phyloP scores from a whole-genome alignment of 2,329 filamentous ascomycete species.

The Colletotrichum sojae region DNA sequence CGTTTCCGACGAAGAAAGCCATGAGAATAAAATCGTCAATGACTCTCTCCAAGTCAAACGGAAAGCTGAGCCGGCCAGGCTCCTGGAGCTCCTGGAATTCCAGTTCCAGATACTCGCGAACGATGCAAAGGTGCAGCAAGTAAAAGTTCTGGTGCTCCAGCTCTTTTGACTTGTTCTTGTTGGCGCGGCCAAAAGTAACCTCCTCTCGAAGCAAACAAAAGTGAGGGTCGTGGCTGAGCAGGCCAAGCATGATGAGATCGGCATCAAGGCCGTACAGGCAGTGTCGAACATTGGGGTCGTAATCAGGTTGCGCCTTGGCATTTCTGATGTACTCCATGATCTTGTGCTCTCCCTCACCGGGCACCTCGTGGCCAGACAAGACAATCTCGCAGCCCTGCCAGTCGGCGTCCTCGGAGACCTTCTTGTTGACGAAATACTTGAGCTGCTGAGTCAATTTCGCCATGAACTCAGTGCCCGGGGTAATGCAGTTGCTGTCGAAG shows the following conservation, averaged over 20 bases:
- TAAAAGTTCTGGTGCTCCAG: slow-evolving; percentile 99
- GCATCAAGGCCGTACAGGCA: slow-evolving; percentile 98
- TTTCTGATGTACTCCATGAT: slow-evolving; percentile 99
- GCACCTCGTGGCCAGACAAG: slow-evolving; percentile 96
- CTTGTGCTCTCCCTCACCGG: slow-evolving; percentile 98
- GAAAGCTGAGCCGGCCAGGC: slow-evolving; percentile 78
- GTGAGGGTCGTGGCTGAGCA: slow-evolving; percentile 97
- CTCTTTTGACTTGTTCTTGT: slow-evolving; percentile 92
- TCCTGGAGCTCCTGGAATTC: slow-evolving; percentile 95
- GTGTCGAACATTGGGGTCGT: slow-evolving; percentile 93
- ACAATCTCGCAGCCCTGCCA: slow-evolving; percentile 98
- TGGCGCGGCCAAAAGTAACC: slow-evolving; percentile 94
- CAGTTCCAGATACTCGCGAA: slow-evolving; percentile 95
- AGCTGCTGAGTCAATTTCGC: slow-evolving; percentile 93
- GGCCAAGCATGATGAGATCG: slow-evolving; percentile 97
- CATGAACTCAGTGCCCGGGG: slow-evolving; percentile 98
- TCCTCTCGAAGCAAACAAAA: slow-evolving; percentile 98
- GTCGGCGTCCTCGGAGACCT: slow-evolving; percentile 95
- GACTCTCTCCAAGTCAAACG: slow-evolving; percentile 93
- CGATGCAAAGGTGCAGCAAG: slow-evolving; percentile 96
- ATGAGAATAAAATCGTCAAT: slow-evolving; percentile 99
- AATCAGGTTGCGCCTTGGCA: slow-evolving; percentile 93
- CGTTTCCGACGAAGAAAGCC: slow-evolving; percentile 99
- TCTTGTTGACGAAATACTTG: slow-evolving; percentile 99
- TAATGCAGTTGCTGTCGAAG: slow-evolving; percentile 99